Evolutionary conservation across 805 yeast species (phyloP).

Genomic region (Yamadazyma phyllophila): DNA sequence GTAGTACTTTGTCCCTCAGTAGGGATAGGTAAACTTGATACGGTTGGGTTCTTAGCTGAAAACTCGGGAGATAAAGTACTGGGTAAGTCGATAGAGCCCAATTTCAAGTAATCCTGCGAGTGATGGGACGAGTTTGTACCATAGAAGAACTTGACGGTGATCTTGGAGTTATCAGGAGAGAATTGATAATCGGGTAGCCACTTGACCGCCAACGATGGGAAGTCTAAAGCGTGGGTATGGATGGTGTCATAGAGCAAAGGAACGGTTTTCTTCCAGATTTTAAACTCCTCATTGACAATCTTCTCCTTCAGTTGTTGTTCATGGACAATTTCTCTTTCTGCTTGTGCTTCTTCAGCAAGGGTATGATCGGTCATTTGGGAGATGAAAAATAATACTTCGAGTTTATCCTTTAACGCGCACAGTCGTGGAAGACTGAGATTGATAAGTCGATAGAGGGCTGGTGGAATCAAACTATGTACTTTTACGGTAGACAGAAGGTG

Average conservation of each 20-base stretch:
- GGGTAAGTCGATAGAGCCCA: constrained; percentile 48
- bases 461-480: too few species aligned
- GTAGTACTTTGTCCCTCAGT: constrained; percentile 16
- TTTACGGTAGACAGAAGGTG: too few species aligned
- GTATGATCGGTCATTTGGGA: neutral
- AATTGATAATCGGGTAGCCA: constrained; percentile 55
- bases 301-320: constrained; percentile 60
- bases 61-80: constrained; percentile 45
- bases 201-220: constrained; percentile 70
- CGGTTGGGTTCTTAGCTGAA: constrained; percentile 22
- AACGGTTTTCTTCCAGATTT: constrained; percentile 79
- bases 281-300: constrained; percentile 69
- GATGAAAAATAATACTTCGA: neutral
- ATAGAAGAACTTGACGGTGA: constrained; percentile 39
- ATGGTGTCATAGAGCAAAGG: constrained; percentile 75
- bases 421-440: neutral
- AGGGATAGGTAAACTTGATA: constrained; percentile 24
- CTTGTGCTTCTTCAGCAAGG: constrained; percentile 13
- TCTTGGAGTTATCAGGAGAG: constrained; percentile 27
- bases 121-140: constrained; percentile 49
- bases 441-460: too few species aligned
- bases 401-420: neutral
- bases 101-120: constrained; percentile 43
- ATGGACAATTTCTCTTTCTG: constrained; percentile 34
- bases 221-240: constrained; percentile 62